These are phyloP conservation scores for Batkoa obscura DNA, from an alignment of 371 early-diverging fungal genomes.

Conservation along the genomic window DNA sequence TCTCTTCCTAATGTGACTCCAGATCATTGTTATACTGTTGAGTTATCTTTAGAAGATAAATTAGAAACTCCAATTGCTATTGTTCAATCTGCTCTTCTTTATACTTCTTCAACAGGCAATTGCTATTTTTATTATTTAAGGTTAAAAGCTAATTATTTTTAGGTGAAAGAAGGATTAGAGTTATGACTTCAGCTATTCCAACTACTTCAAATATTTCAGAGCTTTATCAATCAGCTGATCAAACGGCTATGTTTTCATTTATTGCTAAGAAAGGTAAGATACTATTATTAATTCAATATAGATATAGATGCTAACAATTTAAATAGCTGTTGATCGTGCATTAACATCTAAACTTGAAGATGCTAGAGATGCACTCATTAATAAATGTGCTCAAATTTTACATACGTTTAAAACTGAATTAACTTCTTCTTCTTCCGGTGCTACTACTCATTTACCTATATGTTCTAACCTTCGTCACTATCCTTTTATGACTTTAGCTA, in stretches of 20 bases:
- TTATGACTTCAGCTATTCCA: conserved; percentile 81
- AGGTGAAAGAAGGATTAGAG: conserved; percentile 91
- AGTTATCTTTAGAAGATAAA: conserved; percentile 70
- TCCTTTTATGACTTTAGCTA: conserved; percentile 63
- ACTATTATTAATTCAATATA: not conserved
- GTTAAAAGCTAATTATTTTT: not conserved
- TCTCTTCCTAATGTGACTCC: conserved; percentile 88
- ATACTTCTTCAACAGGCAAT: conserved; percentile 51
- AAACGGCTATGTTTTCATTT: conserved; percentile 59
- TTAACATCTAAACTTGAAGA: conserved; percentile 78
- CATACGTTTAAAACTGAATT: conserved; percentile 69
- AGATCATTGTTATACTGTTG: conserved; percentile 83
- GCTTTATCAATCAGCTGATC: conserved; percentile 65
- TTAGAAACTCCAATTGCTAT: conserved; percentile 59
- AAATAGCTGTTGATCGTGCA: conserved; percentile 49
- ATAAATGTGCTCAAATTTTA: conserved; percentile 71
- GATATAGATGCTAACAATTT: not conserved
- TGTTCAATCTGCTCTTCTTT: conserved; percentile 93
- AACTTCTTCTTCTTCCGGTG: conserved; percentile 43
- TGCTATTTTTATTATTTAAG: not conserved
- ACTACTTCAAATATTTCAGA: conserved; percentile 63
- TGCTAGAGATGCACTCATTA: conserved; percentile 79
- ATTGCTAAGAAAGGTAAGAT: conserved; percentile 59
- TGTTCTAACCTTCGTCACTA: conserved; percentile 69
- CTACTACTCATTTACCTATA: conserved; percentile 59